Base-by-base conservation (phyloP, 2,329 filamentous ascomycete species). In the Cytospora paraplurivora region DNA sequence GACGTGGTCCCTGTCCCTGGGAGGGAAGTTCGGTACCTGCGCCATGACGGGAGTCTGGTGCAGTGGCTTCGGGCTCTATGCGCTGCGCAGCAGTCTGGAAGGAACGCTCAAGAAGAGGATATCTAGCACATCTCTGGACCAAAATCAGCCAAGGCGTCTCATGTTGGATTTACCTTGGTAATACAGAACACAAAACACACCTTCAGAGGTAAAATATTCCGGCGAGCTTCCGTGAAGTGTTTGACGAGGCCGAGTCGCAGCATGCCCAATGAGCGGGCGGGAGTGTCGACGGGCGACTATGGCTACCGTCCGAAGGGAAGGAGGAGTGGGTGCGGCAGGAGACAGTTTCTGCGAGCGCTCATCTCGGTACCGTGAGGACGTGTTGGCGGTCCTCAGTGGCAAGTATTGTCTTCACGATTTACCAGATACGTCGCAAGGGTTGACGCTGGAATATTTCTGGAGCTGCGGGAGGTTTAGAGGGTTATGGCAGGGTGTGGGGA, bases 161-260 rank as follows among this genome's bases (percentile, higher is more conserved):
- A 17, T 21, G 4, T 8, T 6, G 10, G 19, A 5, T n/a, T 8
- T 7, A 27, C 51, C 51, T 4, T 27, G 10, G 33, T 47, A 11
- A 1, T 34, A 47, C 37, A 27, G 4, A 27, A 27, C 27, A 27
- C 27, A 27, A 33, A 17, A 55, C 51, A 19, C 6, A 61, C 38
- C 19, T 33, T 50, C 51, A 55, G 37, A 33, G 51, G 32, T 47
- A 35, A 38, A 32, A 55, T 34, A 55, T 50, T 33, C 53, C 4
- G 51, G 38, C 38, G 51, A 38, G 58, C 38, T 44, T 49, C n/a
- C 35, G 52, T 50, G 32, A 50, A 51, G 49, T 61, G 59, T 44
- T 11, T 50, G 34, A 44, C 59, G 32, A 50, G 54, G 38, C 51
- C 51, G 52, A 61, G 52, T 61, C 51, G 59, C 59, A 61, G 51